These are phyloP conservation scores for Globisporangium abappressorium DNA, from an alignment of 352 stramenopile species.

Conservation along the genomic window DNA sequence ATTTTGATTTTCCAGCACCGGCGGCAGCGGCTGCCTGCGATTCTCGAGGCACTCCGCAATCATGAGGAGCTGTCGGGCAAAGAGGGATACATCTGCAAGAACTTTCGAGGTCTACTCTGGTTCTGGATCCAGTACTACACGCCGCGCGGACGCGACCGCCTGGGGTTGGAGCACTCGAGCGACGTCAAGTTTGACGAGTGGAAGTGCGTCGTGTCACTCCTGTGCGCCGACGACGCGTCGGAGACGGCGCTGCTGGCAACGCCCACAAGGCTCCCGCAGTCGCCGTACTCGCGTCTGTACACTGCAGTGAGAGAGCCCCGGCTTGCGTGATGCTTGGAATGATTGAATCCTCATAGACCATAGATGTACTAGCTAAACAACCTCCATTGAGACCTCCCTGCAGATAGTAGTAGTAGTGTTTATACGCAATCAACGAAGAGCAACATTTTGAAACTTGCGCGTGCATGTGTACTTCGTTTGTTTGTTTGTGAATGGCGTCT, in stretches of 20 bases:
- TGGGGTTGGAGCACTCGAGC: slow-evolving; percentile 94
- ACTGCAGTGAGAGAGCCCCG: slow-evolving; percentile 11
- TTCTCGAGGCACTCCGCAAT: slow-evolving; percentile 66
- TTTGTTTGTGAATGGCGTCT: neutral
- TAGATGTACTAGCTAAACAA: slow-evolving; percentile 3
- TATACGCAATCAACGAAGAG: neutral
- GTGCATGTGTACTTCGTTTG: neutral
- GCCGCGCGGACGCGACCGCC: slow-evolving; percentile 88
- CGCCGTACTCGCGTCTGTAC: slow-evolving; percentile 70
- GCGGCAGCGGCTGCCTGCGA: slow-evolving; percentile 67
- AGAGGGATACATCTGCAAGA: slow-evolving; percentile 70
- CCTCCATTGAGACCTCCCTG: neutral
- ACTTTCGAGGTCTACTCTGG: slow-evolving; percentile 93
- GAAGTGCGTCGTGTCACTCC: slow-evolving; percentile 84
- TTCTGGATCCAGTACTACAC: slow-evolving; percentile 97
- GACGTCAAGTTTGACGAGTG: slow-evolving; percentile 95
- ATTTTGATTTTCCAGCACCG: slow-evolving; percentile 94
- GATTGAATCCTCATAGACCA: neutral
- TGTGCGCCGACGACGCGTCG: slow-evolving; percentile 92
- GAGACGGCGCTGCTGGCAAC: slow-evolving; percentile 69
- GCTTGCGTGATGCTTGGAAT: slow-evolving; percentile 4
- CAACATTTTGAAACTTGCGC: neutral
- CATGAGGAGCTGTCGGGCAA: slow-evolving; percentile 66
- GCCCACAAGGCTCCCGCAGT: slow-evolving; percentile 51
- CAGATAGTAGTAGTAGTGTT: neutral